phyloP scores from a whole-genome alignment of 805 yeast species.

The Schwanniomyces vanrijiae region DNA sequence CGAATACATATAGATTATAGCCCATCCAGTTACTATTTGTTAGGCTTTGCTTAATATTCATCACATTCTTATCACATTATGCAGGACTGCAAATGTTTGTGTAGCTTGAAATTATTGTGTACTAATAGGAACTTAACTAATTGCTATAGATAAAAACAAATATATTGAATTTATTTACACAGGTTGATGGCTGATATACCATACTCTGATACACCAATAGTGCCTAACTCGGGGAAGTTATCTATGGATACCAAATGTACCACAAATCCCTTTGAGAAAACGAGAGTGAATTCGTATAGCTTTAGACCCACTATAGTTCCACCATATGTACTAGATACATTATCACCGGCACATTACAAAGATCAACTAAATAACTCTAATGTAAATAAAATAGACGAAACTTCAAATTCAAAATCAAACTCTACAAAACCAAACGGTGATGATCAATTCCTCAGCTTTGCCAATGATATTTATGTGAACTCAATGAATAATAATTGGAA shows the following conservation, averaged over 20 bases:
- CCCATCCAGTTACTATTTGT: too few species aligned
- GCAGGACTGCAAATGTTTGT: background rate
- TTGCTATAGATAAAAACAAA: background rate
- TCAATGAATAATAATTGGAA: constrained; percentile 51
- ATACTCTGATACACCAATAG: background rate
- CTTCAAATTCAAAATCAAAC: constrained; percentile 7
- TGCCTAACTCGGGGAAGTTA: constrained; percentile 5
- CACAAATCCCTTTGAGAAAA: constrained; percentile 24
- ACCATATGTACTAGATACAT: constrained; percentile 61
- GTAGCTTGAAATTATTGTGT: background rate
- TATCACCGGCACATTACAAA: constrained; percentile 42
- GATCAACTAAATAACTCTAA: constrained; percentile 35
- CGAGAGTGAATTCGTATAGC: constrained; percentile 31
- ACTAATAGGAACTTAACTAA: background rate
- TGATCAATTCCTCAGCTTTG: constrained; percentile 33
- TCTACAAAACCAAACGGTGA: constrained; percentile 19
- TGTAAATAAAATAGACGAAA: constrained; percentile 17
- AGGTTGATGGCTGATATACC: background rate
- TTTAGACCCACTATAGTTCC: constrained; percentile 48
- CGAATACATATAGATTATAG: too few species aligned
- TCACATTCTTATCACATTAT: background rate
- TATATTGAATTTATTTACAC: background rate
- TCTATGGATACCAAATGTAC: background rate
- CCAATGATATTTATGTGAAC: constrained; percentile 37
- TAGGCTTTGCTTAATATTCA: background rate